Base-by-base conservation (phyloP, 2,329 filamentous ascomycete species). In the Ophiocordyceps sinensis region DNA sequence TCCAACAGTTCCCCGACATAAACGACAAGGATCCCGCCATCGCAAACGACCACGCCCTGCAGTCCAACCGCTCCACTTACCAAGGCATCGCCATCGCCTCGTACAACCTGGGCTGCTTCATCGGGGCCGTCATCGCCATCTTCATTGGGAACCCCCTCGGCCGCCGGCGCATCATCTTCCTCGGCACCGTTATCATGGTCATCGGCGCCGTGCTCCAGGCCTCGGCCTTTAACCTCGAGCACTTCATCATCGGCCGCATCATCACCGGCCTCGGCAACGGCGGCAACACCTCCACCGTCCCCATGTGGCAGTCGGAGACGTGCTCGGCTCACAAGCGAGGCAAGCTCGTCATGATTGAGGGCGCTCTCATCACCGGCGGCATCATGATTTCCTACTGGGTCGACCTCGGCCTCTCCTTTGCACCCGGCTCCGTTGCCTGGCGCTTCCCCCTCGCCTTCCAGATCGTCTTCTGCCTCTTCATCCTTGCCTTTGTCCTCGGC, bases 81-180 rank as follows among this genome's bases (percentile, higher is more conserved):
- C 70, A 75, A 48, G 68, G 68, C 29, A 73, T 75, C 37, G 61
- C 70, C 6, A 65, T 76, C 15, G 72, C 71, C 8, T 67, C 66
- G 5, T 76, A 76, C 54, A 74, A 75, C 51, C 51, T 76, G n/a
- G 75, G 75, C 12, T 79, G 75, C 56, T 73, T 76, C 39, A 63
- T 79, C 42, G 77, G 77, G 11, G 75, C 75, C 17, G 73, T 80
- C 53, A 75, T 77, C 51, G 75, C 74, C 43, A 78, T 77, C 21
- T 80, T 79, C 49, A 75, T 77, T 12, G 77, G 77, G 57, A 77
- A 82, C 49, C 64, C 66, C 21, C 68, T 79, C 39, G 77, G 77
- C 12, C 70, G 77, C 41, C 67, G 68, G 47, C 65, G 63, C 47
- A 77, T 76, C 21, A 74, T 79, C 42, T 67, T 77, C 51, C 63